These are phyloP conservation scores for Chimonanthus praecox DNA, from an alignment of 164 flowering plant species.

Conservation along the genomic window DNA sequence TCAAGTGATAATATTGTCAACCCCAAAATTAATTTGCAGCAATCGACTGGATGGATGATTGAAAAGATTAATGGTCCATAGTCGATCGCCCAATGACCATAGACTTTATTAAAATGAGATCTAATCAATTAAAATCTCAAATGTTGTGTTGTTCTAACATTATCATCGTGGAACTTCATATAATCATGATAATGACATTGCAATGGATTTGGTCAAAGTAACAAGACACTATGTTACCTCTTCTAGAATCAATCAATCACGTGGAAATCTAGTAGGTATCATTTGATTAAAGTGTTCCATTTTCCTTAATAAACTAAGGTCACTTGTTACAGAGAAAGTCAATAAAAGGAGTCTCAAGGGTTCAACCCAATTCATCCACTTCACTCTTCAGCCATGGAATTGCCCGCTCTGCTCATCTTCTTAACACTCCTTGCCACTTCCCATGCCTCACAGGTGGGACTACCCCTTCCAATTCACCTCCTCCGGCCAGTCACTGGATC, in stretches of 20 bases:
- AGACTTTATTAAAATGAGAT: too few species aligned
- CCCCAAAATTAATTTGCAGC: too few species aligned
- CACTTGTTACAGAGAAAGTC: neutral
- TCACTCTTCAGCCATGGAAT: neutral
- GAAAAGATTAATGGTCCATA: too few species aligned
- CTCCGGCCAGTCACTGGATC: constrained; percentile 21
- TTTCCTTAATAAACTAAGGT: neutral
- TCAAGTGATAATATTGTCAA: too few species aligned
- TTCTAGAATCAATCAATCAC: neutral
- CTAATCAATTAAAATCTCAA: too few species aligned
- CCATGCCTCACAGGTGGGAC: neutral
- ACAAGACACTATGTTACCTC: too few species aligned
- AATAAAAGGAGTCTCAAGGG: neutral
- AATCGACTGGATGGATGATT: too few species aligned
- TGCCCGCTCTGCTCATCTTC: neutral
- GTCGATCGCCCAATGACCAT: too few species aligned
- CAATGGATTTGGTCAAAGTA: too few species aligned
- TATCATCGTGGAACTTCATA: too few species aligned
- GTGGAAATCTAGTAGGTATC: neutral
- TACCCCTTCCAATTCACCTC: constrained; percentile 13
- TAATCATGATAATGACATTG: too few species aligned
- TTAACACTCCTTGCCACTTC: neutral
- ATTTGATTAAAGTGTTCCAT: neutral
- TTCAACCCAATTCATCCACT: neutral
- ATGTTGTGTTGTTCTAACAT: too few species aligned